phyloP scores from a whole-genome alignment of 2,329 filamentous ascomycete species.

The Madurella mycetomatis region DNA sequence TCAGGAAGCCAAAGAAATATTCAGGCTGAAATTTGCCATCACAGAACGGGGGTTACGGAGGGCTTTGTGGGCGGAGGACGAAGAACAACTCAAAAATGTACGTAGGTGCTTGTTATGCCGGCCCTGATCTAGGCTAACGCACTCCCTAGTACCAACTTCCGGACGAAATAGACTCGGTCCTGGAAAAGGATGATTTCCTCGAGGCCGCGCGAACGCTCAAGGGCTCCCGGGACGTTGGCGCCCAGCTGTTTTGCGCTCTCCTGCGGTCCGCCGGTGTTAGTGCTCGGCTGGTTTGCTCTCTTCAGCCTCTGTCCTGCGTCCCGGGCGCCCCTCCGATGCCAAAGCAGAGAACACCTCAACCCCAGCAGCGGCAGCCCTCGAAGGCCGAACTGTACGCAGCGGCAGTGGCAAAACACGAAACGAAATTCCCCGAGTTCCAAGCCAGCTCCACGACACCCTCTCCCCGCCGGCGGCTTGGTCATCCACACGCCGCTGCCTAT shows the following conservation, averaged over 20 bases:
- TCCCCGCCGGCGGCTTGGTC: slow-evolving; percentile 47
- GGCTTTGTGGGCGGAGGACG: slow-evolving; percentile 70
- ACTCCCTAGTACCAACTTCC: slow-evolving; percentile 50
- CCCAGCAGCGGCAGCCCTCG: slow-evolving; percentile 29
- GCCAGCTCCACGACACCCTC: slow-evolving; percentile 33
- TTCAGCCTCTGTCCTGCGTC: slow-evolving; percentile 74
- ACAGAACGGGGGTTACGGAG: slow-evolving; percentile 66
- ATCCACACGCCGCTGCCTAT: slow-evolving; percentile 52
- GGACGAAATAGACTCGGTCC: slow-evolving; percentile 60
- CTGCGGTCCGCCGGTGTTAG: slow-evolving; percentile 79
- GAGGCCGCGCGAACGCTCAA: slow-evolving; percentile 62
- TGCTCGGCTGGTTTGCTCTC: slow-evolving; percentile 79
- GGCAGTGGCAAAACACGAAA: slow-evolving; percentile 39
- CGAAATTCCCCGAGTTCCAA: slow-evolving; percentile 14
- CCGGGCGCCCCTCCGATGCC: slow-evolving; percentile 48
- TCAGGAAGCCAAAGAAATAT: slow-evolving; percentile 62
- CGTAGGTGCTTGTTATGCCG: slow-evolving; percentile 19
- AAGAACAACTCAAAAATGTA: slow-evolving; percentile 57
- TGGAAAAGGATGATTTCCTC: slow-evolving; percentile 70
- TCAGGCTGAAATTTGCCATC: slow-evolving; percentile 65
- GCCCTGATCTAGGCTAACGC: slow-evolving; percentile 24
- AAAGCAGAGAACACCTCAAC: slow-evolving; percentile 33
- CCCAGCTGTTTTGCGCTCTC: slow-evolving; percentile 85
- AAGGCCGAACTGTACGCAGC: slow-evolving; percentile 36
- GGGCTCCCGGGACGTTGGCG: slow-evolving; percentile 85